Evolutionary conservation across 495 filamentous ascomycete genomes (phyloP), one percentile per base, ranked within the genome.

Genomic region (Jackrogersella multiformis): DNA sequence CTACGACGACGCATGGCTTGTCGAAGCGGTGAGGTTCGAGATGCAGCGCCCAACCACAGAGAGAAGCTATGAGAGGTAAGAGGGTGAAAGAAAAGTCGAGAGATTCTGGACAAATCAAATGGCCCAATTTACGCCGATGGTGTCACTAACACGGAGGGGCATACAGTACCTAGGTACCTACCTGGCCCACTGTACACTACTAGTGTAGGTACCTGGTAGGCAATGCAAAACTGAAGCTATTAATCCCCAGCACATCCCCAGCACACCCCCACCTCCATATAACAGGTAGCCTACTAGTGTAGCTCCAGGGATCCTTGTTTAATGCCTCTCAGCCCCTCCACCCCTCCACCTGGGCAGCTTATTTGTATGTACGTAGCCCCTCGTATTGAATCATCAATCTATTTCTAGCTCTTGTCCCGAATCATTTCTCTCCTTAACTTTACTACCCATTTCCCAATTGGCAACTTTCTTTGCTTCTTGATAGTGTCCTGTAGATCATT

Each of bases 21-120:
- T 61, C 16, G 55, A 64, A 64, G 66, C 61, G 66, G 66, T 69
- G 66, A 69, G 66, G 46, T 41, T 60, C 8, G 23, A 68, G 32
- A 61, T 67, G 35, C 64, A 57, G 36, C 18, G 20, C 42, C 59
- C 53, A 54, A 48, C 58, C 55, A 60, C 34, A 45, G 12, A 16
- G 55, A 54, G 36, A 53, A 45, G 15, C 32, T 53, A 24, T 44
- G 39, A 49, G 28, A 61, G 38, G 39, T 44, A 32, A 49, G 28
- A 61, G 38, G 39, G 23, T 44, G 34, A 38, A 26, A 54, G 46
- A 24, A 45, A 59, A 54, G 51, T 21, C 52, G 10, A 24, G 21
- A 36, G 36, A 65, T 45, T 12, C 61, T 49, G 12, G 34, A 32
- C 44, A n/a, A 53, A 53, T 53, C 34, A 53, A 13, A 32, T 18